Conservation (phyloP, 805 yeast genomes). For the Suhomyces kilbournensis region DNA sequence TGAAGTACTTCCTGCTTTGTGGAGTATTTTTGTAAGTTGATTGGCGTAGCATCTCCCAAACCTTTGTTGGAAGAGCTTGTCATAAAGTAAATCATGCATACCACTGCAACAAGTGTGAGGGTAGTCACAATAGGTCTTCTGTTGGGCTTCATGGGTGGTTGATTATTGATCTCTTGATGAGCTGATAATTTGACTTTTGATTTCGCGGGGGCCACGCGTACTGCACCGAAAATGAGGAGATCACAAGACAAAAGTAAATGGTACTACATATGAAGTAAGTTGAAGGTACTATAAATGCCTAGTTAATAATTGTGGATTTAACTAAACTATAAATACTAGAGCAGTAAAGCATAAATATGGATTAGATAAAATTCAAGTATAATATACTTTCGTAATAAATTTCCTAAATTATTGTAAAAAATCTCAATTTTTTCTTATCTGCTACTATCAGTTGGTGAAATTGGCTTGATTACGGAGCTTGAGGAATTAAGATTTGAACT, state of each 20-base stretch:
- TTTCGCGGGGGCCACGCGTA: conserved; percentile 1
- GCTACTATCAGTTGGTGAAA: too few species aligned
- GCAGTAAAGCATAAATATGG: too few species aligned
- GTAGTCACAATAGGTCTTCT: conserved; percentile 29
- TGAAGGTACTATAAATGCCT: too few species aligned
- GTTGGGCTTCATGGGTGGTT: conserved; percentile 17
- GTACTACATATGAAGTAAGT: background rate
- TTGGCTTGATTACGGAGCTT: too few species aligned
- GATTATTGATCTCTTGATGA: background rate
- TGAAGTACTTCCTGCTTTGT: conserved; percentile 2
- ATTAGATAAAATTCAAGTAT: too few species aligned
- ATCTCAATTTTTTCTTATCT: too few species aligned
- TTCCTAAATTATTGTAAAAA: background rate
- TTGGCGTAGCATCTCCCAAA: conserved; percentile 22
- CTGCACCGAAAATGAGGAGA: background rate
- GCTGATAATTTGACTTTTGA: background rate
- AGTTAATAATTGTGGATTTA: too few species aligned
- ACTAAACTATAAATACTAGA: too few species aligned
- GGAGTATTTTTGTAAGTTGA: conserved; percentile 13
- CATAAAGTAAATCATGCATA: conserved; percentile 27
- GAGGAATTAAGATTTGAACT: too few species aligned
- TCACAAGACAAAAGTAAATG: background rate
- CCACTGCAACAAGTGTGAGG: conserved; percentile 20
- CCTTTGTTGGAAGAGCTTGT: conserved; percentile 16
- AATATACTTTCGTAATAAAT: too few species aligned